phyloP scores from a whole-genome alignment of 2,329 filamentous ascomycete genomes.

The Rhynchosporium secalis region DNA sequence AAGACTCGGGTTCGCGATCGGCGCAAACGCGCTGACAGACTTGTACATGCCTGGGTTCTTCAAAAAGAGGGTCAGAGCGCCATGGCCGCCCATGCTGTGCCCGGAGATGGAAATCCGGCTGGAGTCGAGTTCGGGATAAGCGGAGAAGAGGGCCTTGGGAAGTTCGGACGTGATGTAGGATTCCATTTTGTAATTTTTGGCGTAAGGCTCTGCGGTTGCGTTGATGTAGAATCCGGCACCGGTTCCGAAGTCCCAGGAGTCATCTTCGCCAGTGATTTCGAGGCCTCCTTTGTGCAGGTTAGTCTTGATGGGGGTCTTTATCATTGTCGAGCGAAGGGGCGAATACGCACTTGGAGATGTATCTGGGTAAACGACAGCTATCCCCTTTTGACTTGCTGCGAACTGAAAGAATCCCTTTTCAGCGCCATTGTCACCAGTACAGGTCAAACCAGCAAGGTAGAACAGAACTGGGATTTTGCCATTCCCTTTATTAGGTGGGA shows the following conservation, averaged over 20 bases:
- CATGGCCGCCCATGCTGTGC: slow-evolving; percentile 97
- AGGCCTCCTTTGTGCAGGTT: slow-evolving; percentile 57
- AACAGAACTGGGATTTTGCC: slow-evolving; percentile 79
- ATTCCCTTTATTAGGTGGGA: slow-evolving; percentile 63
- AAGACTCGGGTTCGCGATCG: slow-evolving; percentile 80
- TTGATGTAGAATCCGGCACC: slow-evolving; percentile 96
- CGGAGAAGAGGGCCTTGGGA: slow-evolving; percentile 70
- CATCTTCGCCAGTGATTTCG: slow-evolving; percentile 79
- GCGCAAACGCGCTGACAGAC: slow-evolving; percentile 86
- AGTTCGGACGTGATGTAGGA: slow-evolving; percentile 87
- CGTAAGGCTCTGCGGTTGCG: slow-evolving; percentile 73
- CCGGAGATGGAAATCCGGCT: slow-evolving; percentile 79
- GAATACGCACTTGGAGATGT: slow-evolving; percentile 74
- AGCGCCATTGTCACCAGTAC: slow-evolving; percentile 83
- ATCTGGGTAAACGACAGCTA: slow-evolving; percentile 94
- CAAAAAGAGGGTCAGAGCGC: slow-evolving; percentile 87
- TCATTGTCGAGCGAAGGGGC: background rate
- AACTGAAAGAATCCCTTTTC: slow-evolving; percentile 91
- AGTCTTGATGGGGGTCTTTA: too few species aligned
- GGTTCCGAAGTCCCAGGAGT: slow-evolving; percentile 86
- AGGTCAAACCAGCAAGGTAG: slow-evolving; percentile 93
- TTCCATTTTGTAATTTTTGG: slow-evolving; percentile 88
- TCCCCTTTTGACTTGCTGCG: slow-evolving; percentile 73
- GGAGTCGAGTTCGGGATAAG: slow-evolving; percentile 71
- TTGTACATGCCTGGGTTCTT: slow-evolving; percentile 89